phyloP scores from a whole-genome alignment of 805 yeast species.

The Saturnispora serradocipensis region DNA sequence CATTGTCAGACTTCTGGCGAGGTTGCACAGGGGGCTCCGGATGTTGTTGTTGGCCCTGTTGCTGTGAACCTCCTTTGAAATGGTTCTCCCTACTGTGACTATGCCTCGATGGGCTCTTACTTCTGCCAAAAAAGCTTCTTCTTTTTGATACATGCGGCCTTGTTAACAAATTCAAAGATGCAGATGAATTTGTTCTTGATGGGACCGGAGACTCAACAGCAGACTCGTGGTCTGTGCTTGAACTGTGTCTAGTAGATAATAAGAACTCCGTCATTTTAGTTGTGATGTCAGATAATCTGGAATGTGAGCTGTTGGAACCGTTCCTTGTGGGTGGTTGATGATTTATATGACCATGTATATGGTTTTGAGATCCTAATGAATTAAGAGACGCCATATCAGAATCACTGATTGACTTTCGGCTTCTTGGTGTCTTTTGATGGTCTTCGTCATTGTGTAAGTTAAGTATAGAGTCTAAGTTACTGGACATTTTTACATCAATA shows the following conservation, averaged over 20 bases:
- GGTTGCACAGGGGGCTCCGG: neutral
- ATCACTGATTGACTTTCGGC: neutral
- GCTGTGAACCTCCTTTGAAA: neutral
- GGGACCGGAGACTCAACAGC: constrained; percentile 14
- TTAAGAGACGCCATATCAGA: neutral
- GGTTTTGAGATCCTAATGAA: neutral
- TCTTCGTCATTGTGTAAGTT: neutral
- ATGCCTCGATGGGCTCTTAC: constrained; percentile 9
- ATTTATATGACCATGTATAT: neutral
- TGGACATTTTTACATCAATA: constrained; percentile 4
- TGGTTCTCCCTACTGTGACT: neutral
- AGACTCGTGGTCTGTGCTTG: constrained; percentile 10
- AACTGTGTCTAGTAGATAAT: constrained; percentile 13
- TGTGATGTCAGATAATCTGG: constrained; percentile 21
- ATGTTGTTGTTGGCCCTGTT: neutral
- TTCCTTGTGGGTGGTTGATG: neutral
- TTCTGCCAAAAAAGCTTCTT: constrained; percentile 8
- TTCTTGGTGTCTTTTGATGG: neutral
- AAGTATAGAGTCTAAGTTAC: neutral
- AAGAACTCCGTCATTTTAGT: constrained; percentile 24
- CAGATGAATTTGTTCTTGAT: constrained; percentile 19
- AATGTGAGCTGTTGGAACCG: constrained; percentile 15
- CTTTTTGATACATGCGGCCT: constrained; percentile 7
- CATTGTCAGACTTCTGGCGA: constrained; percentile 5
- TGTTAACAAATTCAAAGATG: constrained; percentile 20